Evolutionary conservation across 805 yeast species (phyloP).

Genomic region (Lachancea mirantina): DNA sequence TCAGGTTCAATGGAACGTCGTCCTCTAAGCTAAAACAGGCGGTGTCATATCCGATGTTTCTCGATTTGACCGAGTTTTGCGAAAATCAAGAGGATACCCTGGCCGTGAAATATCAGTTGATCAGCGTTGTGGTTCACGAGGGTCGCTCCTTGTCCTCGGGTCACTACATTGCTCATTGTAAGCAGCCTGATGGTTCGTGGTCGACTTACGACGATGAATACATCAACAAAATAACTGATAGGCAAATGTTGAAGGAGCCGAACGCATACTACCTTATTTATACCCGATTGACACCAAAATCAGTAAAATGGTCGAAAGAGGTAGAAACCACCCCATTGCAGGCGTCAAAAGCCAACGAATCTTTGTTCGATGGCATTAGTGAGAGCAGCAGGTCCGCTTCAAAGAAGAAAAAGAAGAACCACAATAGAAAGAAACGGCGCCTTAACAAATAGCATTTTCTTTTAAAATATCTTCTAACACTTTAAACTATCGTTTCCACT

Average conservation of each 20-base stretch:
- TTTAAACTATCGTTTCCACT: constrained; percentile 2
- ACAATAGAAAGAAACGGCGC: constrained; percentile 24
- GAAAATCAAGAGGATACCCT: constrained; percentile 23
- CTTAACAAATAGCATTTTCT: constrained; percentile 14
- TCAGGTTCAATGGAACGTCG: constrained; percentile 74
- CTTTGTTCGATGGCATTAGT: background rate
- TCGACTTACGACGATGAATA: constrained; percentile 91
- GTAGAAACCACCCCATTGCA: background rate
- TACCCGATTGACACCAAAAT: constrained; percentile 62
- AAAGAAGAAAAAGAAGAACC: constrained; percentile 21
- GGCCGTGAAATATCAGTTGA: constrained; percentile 60
- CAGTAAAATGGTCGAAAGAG: constrained; percentile 12
- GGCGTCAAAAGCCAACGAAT: background rate
- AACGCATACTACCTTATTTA: constrained; percentile 88
- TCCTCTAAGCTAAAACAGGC: constrained; percentile 84
- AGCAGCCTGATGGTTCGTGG: constrained; percentile 92
- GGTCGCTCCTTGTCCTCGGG: constrained; percentile 91
- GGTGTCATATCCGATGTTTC: constrained; percentile 68
- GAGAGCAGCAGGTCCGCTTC: constrained; percentile 5
- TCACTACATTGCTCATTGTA: constrained; percentile 85
- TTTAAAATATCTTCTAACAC: constrained; percentile 3
- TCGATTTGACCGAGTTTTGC: constrained; percentile 66
- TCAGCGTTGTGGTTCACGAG: constrained; percentile 85
- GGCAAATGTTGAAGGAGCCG: constrained; percentile 71
- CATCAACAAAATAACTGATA: constrained; percentile 63